A percentile compares a stretch with the other conserved stretches of the same genome.
Conservation (phyloP, 2,329 filamentous ascomycete genomes). For the Hortaea werneckii region DNA sequence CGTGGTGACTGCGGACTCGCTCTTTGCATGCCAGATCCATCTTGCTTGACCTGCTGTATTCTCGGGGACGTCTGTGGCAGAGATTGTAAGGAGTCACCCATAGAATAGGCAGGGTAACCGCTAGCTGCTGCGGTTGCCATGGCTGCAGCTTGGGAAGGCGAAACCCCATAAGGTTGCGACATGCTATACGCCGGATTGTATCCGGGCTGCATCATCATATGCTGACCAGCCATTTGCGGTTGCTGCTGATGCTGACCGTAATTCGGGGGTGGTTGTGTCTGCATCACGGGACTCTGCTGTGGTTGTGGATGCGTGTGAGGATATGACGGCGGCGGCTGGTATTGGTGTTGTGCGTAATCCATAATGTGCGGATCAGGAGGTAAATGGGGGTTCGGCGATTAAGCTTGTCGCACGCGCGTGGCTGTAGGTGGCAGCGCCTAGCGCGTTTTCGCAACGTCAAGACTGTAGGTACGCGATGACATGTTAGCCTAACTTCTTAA, state of each 20-base stretch:
- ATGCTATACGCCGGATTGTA: constrained; percentile 69
- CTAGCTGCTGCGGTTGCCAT: constrained; percentile 92
- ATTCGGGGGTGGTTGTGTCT: constrained; percentile 55
- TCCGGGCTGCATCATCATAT: constrained; percentile 60
- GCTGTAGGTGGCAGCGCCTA: background rate
- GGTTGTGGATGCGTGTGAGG: constrained; percentile 37
- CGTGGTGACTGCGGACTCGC: constrained; percentile 66
- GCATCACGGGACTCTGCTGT: constrained; percentile 62
- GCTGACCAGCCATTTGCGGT: constrained; percentile 48
- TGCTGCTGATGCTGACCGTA: constrained; percentile 46
- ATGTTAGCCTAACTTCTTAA: constrained; percentile 7
- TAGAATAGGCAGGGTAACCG: constrained; percentile 64
- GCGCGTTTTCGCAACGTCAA: background rate
- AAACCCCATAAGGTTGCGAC: constrained; percentile 65
- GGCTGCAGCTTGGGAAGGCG: constrained; percentile 76
- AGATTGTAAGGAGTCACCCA: constrained; percentile 56
- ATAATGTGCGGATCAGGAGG: constrained; percentile 25
- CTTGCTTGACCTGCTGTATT: constrained; percentile 59
- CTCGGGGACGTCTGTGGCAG: constrained; percentile 63
- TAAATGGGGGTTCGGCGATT: background rate
- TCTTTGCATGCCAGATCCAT: constrained; percentile 38
- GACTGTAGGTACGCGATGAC: constrained; percentile 4
- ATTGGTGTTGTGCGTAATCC: constrained; percentile 37
- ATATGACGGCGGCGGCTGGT: constrained; percentile 32
- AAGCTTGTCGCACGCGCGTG: background rate